Evolutionary conservation across 805 yeast genomes (phyloP), one percentile per base, ranked within the genome.

Genomic region (Ogataea methanolica): DNA sequence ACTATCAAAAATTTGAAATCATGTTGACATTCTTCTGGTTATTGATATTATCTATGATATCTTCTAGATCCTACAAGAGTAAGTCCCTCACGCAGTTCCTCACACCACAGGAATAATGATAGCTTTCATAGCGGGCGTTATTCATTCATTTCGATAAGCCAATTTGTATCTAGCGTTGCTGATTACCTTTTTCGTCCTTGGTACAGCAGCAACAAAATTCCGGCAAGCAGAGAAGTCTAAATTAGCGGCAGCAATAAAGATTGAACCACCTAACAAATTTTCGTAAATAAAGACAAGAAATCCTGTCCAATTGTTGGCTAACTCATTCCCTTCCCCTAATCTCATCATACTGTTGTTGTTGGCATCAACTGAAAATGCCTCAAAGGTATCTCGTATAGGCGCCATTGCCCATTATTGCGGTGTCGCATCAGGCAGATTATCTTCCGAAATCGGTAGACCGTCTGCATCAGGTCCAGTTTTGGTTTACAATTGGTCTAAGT

Each of bases 381-480:
- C 39, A 15, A 21, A 37, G 6, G 11, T 17, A 2, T 37, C 7
- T 26, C 39, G 21, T 4, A 26, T 37, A 12, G 39, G 39, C 5
- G 26, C 23, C 6, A n/a, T 37, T 22, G 26, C 29, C 12, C 43
- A 42, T 44, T 51, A 49, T 36, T 47, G 52, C 34, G 41, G 53
- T n/a, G 52, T 51, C 3, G 47, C 50, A 8, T 44, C 52, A 4
- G 57, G 49, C 33, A 46, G 54, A 1, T 35, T 43, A 38, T 48
- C 52, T 16, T 47, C 49, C 16, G 55, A 51, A 36, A 33, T 53
- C 19, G 54, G 55, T 7, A 47, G 51, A 16, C 41, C 50, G 23
- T 51, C 52, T 6, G 7, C 22, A 33, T 35, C 41, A 14, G 21
- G 29, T 17, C 47, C 45, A 36, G 31, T 41, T 26, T 44, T 31